A percentile compares a stretch with the other conserved stretches of the same genome.
Evolutionary conservation across 2,329 filamentous ascomycete genomes (phyloP).

Genomic region (Thermothelomyces thermophilus): DNA sequence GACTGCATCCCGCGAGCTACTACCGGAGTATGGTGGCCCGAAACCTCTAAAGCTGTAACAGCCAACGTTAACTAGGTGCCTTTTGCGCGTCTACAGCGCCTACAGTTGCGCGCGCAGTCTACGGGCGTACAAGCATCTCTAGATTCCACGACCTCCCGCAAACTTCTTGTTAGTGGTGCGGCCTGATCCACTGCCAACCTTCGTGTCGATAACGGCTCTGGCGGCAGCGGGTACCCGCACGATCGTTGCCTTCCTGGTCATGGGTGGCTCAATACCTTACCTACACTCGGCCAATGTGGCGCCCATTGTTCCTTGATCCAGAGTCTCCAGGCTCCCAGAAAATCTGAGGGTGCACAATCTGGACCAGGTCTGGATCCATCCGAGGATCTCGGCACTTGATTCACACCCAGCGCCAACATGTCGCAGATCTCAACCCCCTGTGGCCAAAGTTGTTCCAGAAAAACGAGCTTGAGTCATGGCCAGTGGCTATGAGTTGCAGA

Average conservation of each 20-base stretch:
- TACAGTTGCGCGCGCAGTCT: slow-evolving; percentile 9
- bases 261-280: background rate
- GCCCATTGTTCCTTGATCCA: slow-evolving; percentile 3
- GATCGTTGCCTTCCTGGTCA: background rate
- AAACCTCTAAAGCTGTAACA: background rate
- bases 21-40: too few species aligned
- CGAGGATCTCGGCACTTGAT: slow-evolving; percentile 18
- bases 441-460: background rate
- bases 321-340: slow-evolving; percentile 13
- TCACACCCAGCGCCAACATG: slow-evolving; percentile 12
- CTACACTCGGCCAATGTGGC: slow-evolving; percentile 1
- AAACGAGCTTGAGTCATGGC: too few species aligned
- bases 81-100: background rate
- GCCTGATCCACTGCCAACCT: slow-evolving; percentile 9
- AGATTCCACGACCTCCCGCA: slow-evolving; percentile 18
- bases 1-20: too few species aligned
- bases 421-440: slow-evolving; percentile 9
- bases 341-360: slow-evolving; percentile 13
- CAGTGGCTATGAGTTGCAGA: too few species aligned
- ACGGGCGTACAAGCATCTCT: slow-evolving; percentile 20
- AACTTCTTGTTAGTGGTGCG: slow-evolving; percentile 2
- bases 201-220: slow-evolving; percentile 20
- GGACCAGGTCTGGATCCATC: background rate
- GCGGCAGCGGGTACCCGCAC: slow-evolving; percentile 12
- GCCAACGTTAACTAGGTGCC: background rate